A percentile compares a stretch with the other conserved stretches of the same genome.
Evolutionary conservation across 73 alveolate genomes (phyloP).

Genomic region (Uronychia setigera): DNA sequence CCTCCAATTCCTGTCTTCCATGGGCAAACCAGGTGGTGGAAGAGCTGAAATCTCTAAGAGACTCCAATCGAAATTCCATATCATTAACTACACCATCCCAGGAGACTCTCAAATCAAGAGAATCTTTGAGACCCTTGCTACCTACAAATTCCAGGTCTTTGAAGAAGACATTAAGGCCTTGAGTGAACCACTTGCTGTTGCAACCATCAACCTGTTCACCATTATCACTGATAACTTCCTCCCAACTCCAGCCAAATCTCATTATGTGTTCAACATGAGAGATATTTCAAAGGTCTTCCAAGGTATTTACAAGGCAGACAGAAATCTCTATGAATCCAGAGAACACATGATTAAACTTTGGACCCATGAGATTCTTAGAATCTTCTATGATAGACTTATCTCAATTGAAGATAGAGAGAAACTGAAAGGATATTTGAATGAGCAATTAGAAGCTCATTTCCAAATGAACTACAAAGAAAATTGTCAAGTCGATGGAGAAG

Average conservation of each 20-base stretch:
- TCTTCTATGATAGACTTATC: conserved; percentile 99
- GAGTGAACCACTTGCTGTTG: conserved; percentile 79
- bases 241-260: conserved; percentile 96
- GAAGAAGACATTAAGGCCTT: conserved; percentile 83
- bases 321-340: conserved; percentile 69
- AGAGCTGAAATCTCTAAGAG: conserved; percentile 89
- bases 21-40: conserved; percentile 99
- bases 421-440: conserved; percentile 80
- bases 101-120: conserved; percentile 87
- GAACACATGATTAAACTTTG: conserved; percentile 94
- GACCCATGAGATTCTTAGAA: conserved; percentile 99
- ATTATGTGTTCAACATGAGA: conserved; percentile 94
- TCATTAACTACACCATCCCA: conserved; percentile 78
- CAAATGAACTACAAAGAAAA: conserved; percentile 73
- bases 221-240: conserved; percentile 81
- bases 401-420: conserved; percentile 94
- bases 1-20: conserved; percentile 91
- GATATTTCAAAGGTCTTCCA: conserved; percentile 94
- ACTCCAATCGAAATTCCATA: conserved; percentile 73
- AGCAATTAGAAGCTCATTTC: conserved; percentile 82
- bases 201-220: conserved; percentile 90
- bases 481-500: conserved; percentile 81
- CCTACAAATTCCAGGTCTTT: conserved; percentile 77
- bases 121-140: conserved; percentile 79
- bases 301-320: conserved; percentile 85